Evolutionary conservation across 129 eudicot genomes (phyloP).

Genomic region (Flaveria sonorensis): DNA sequence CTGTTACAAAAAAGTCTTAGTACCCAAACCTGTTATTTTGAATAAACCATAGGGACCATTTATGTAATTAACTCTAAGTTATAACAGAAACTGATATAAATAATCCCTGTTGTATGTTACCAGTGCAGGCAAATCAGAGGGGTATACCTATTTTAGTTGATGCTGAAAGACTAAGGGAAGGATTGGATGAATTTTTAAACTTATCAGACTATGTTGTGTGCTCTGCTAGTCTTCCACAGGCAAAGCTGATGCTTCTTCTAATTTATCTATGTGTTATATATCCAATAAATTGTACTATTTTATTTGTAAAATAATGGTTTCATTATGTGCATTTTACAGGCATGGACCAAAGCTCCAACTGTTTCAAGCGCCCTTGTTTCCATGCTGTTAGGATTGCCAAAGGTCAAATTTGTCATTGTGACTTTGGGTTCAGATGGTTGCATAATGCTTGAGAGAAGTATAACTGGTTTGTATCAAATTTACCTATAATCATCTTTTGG

Average conservation of each 20-base stretch:
- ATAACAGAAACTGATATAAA: constrained; percentile 24
- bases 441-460: constrained; percentile 82
- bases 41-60: too few species aligned
- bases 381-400: constrained; percentile 77
- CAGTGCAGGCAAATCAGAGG: constrained; percentile 80
- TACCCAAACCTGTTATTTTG: too few species aligned
- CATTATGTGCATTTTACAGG: constrained; percentile 37
- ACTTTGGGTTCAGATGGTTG: constrained; percentile 93
- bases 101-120: constrained; percentile 35
- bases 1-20: too few species aligned
- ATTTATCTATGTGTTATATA: not conserved
- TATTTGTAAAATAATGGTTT: constrained; percentile 13
- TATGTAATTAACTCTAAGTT: too few species aligned
- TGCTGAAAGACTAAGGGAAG: constrained; percentile 80
- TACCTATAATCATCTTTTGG: not conserved
- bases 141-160: constrained; percentile 77
- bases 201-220: constrained; percentile 68
- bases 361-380: constrained; percentile 76
- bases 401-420: constrained; percentile 69
- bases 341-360: constrained; percentile 78
- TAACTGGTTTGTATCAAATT: constrained; percentile 44
- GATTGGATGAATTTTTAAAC: constrained; percentile 64
- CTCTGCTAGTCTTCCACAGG: constrained; percentile 90
- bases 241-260: constrained; percentile 29
- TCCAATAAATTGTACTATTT: not conserved